These are phyloP conservation scores for Podospora pseudoanserina DNA, from an alignment of 495 filamentous ascomycete species.

Conservation along the genomic window DNA sequence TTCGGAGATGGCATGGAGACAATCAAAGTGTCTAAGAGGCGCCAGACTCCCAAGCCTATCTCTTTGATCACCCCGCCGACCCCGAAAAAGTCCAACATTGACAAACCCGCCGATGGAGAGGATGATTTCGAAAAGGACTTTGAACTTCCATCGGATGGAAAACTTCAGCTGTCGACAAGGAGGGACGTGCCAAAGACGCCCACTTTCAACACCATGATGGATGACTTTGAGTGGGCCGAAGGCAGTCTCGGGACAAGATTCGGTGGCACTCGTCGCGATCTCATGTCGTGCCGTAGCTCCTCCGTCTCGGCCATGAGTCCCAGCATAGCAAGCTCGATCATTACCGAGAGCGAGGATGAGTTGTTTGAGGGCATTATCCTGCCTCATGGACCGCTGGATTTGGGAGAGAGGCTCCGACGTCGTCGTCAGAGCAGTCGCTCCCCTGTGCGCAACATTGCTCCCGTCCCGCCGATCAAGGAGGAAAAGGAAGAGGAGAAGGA, in stretches of 20 bases:
- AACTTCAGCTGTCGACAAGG: conserved; percentile 57
- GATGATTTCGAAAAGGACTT: conserved; percentile 78
- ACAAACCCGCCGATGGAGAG: conserved; percentile 37
- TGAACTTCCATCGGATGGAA: conserved; percentile 61
- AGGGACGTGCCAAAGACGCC: conserved; percentile 58
- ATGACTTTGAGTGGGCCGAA: conserved; percentile 92
- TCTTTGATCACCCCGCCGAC: conserved; percentile 57
- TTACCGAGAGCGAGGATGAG: conserved; percentile 92
- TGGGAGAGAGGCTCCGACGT: conserved; percentile 70
- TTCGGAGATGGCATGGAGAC: conserved; percentile 60
- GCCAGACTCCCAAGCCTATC: conserved; percentile 48
- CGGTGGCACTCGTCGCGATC: conserved; percentile 76
- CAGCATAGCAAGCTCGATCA: conserved; percentile 84
- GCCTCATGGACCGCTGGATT: conserved; percentile 76
- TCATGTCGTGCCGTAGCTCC: conserved; percentile 73
- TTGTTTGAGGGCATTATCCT: conserved; percentile 79
- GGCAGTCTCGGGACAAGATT: conserved; percentile 85
- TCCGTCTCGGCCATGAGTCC: conserved; percentile 86
- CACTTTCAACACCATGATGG: conserved; percentile 50
- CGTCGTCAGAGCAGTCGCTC: conserved; percentile 55
- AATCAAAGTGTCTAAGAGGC: conserved; percentile 63
- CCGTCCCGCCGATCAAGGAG: conserved; percentile 29
- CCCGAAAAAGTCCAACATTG: conserved; percentile 40
- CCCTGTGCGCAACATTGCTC: conserved; percentile 36
- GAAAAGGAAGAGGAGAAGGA: conserved; percentile 54